These are phyloP conservation scores for Ceratobasidium papillatum DNA, from an alignment of 1,284 basidiomycete species.

Conservation along the genomic window DNA sequence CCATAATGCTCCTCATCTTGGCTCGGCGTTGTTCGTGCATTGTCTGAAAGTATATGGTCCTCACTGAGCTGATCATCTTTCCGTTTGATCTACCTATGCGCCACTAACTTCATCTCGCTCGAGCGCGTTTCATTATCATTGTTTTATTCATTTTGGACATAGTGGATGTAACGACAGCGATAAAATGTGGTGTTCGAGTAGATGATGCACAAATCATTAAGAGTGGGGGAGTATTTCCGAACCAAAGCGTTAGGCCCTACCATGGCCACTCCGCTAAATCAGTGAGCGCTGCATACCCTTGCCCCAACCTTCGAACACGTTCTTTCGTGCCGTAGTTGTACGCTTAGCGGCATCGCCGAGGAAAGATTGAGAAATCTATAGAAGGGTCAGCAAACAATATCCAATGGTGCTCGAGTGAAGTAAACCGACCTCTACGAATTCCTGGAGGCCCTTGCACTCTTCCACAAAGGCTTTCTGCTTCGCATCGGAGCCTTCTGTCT, in stretches of 20 bases:
- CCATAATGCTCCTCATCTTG: neutral
- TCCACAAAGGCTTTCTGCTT: conserved; percentile 37
- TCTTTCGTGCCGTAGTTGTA: conserved; percentile 26
- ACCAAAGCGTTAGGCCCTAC: neutral
- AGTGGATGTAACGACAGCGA: neutral
- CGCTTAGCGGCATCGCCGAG: conserved; percentile 23
- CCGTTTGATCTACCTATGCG: neutral
- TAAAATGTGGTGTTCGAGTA: neutral
- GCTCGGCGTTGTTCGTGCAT: neutral
- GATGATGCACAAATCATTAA: conserved; percentile 15
- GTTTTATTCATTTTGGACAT: conserved; percentile 36
- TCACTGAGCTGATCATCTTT: neutral
- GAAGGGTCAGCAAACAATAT: neutral
- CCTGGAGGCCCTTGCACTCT: conserved; percentile 33
- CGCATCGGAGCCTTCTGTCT: conserved; percentile 32
- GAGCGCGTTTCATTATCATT: neutral
- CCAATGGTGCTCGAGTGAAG: neutral
- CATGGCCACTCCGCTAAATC: conserved; percentile 9
- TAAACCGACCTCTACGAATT: conserved; percentile 14
- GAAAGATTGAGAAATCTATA: conserved; percentile 21
- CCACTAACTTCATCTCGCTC: conserved; percentile 13
- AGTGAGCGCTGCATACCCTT: conserved; percentile 39
- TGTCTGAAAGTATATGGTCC: neutral
- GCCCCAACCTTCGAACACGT: conserved; percentile 39
- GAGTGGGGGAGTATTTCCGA: conserved; percentile 32